Evolutionary conservation across 768 basidiomycete species (phyloP).

Genomic region (Calocera viscosa): DNA sequence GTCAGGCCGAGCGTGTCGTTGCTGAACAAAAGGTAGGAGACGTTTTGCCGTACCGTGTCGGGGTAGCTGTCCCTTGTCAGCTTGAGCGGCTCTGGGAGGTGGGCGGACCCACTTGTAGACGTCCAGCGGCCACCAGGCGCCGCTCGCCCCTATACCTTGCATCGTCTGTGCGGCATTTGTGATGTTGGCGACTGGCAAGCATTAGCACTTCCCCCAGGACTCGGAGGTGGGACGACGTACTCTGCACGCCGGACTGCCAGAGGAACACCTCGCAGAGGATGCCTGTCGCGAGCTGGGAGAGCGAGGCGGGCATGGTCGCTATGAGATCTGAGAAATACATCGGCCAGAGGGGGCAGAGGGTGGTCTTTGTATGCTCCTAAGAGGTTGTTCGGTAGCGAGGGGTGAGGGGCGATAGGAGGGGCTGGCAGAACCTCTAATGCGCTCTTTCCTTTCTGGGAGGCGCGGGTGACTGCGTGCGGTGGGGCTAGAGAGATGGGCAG

Average conservation of each 20-base stretch:
- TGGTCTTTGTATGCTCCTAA: too few species aligned
- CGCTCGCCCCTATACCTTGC: slow-evolving; percentile 34
- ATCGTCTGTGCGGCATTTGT: slow-evolving; percentile 26
- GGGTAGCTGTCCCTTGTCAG: slow-evolving; percentile 21
- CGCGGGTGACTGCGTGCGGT: too few species aligned
- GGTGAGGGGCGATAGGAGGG: too few species aligned
- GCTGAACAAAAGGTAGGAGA: slow-evolving; percentile 33
- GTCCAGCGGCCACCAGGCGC: slow-evolving; percentile 39
- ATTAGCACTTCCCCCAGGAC: background rate
- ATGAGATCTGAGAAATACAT: background rate
- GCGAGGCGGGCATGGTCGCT: background rate
- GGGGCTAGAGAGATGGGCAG: too few species aligned
- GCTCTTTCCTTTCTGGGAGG: too few species aligned
- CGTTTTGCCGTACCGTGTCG: slow-evolving; percentile 31
- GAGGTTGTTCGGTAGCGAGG: too few species aligned
- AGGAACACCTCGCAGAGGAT: background rate
- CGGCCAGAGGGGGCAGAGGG: too few species aligned
- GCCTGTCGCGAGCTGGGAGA: background rate
- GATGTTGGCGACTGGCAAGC: background rate
- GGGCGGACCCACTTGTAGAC: slow-evolving; percentile 24
- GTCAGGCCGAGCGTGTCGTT: slow-evolving; percentile 31
- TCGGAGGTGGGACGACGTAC: background rate
- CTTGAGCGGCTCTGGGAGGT: background rate
- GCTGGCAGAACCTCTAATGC: too few species aligned
- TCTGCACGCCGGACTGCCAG: background rate